Evolutionary conservation across 352 stramenopile genomes (phyloP).

Genomic region (Phytophthora melonis): DNA sequence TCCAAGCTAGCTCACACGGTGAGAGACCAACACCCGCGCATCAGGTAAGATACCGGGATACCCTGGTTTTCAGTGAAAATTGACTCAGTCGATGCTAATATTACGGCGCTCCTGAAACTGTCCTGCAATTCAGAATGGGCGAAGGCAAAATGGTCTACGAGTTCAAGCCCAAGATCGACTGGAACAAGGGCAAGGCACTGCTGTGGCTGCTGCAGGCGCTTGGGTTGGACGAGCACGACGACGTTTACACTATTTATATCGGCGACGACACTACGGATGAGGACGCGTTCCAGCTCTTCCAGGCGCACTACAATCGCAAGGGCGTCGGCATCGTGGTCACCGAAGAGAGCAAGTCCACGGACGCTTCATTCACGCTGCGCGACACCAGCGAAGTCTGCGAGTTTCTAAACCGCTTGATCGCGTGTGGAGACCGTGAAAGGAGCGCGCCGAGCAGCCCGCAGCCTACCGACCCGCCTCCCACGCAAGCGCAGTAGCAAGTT

Average conservation of each 20-base stretch:
- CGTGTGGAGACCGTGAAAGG: constrained; percentile 38
- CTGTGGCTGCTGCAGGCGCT: constrained; percentile 87
- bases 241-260: constrained; percentile 94
- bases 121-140: constrained; percentile 60
- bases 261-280: constrained; percentile 93
- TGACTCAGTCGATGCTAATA: constrained; percentile 4
- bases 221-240: constrained; percentile 70
- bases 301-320: constrained; percentile 56
- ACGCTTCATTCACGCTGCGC: constrained; percentile 79
- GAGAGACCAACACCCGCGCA: constrained; percentile 60
- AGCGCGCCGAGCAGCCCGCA: constrained; percentile 34
- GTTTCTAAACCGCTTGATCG: constrained; percentile 78
- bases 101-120: background rate
- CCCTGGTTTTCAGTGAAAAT: background rate
- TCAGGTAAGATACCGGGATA: constrained; percentile 47
- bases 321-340: constrained; percentile 88
- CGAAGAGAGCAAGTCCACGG: constrained; percentile 73
- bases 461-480: constrained; percentile 13
- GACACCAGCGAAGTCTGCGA: constrained; percentile 78
- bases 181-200: constrained; percentile 93
- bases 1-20: constrained; percentile 51
- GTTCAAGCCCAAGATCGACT: constrained; percentile 92
- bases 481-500: constrained; percentile 12
- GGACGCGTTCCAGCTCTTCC: constrained; percentile 84
- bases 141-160: constrained; percentile 92